Percentiles rank a stretch among this genome's conserved stretches.
Evolutionary conservation across 164 flowering plant genomes (phyloP).

Genomic region (Berberis vulgaris): DNA sequence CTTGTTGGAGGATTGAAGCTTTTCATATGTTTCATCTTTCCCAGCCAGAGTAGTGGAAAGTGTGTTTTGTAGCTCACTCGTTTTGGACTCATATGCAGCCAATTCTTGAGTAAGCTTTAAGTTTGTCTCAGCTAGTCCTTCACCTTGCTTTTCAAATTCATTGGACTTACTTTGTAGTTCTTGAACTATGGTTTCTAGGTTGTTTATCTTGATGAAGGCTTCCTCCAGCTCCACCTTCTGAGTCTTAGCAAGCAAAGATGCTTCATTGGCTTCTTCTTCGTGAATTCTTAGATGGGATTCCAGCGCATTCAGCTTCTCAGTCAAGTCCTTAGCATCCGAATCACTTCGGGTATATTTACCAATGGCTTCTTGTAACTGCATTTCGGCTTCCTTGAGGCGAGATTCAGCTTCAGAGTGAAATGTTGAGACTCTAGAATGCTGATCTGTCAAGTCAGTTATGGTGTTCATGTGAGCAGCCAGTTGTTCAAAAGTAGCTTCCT

Average conservation of each 20-base stretch:
- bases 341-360: conserved; percentile 32
- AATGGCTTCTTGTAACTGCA: conserved; percentile 37
- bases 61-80: conserved; percentile 37
- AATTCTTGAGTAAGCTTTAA: conserved; percentile 57
- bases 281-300: conserved; percentile 32
- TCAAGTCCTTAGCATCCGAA: conserved; percentile 48
- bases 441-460: conserved; percentile 47
- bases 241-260: conserved; percentile 31
- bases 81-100: conserved; percentile 41
- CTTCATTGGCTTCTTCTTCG: conserved; percentile 41
- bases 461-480: conserved; percentile 46
- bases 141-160: conserved; percentile 42
- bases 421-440: conserved; percentile 46
- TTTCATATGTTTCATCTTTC: conserved; percentile 42
- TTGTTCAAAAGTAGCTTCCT: conserved; percentile 40
- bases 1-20: conserved; percentile 44
- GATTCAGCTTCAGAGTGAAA: conserved; percentile 39
- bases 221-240: conserved; percentile 60
- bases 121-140: conserved; percentile 55
- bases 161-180: conserved; percentile 38
- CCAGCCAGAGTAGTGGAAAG: conserved; percentile 34
- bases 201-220: conserved; percentile 32
- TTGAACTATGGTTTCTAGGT: conserved; percentile 39
- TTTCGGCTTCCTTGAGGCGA: conserved; percentile 34
- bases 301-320: conserved; percentile 35